Percentiles rank a stretch among this genome's conserved stretches.
Conservation (phyloP, 495 filamentous ascomycete species). For the Talaromyces adpressus region DNA sequence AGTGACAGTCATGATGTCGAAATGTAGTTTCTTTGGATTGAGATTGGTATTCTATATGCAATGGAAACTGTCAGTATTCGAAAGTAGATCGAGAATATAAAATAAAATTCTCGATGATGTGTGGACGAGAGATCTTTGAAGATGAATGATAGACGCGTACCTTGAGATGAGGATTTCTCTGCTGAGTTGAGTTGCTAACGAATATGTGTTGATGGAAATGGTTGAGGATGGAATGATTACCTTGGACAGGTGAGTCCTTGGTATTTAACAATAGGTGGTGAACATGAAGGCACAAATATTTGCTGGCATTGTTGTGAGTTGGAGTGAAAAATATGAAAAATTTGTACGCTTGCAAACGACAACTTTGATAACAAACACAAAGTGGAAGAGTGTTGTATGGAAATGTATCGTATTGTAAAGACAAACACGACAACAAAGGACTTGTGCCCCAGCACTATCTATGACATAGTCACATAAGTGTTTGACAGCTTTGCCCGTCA, state of each 20-base stretch:
- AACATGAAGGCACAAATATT: not conserved
- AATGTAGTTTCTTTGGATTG: not conserved
- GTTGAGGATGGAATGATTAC: not conserved
- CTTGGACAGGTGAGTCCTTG: not conserved
- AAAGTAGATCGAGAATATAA: not conserved
- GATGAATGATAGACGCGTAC: not conserved
- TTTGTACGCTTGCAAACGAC: not conserved
- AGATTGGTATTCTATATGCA: not conserved
- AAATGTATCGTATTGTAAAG: not conserved
- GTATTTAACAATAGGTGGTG: not conserved
- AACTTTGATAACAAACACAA: not conserved
- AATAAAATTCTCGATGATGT: not conserved
- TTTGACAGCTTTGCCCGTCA: not conserved
- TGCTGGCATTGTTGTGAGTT: not conserved
- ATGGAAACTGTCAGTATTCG: not conserved
- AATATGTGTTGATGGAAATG: not conserved
- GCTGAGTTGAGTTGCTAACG: not conserved
- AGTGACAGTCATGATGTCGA: not conserved
- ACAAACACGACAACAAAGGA: not conserved
- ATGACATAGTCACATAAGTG: not conserved
- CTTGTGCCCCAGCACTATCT: not conserved
- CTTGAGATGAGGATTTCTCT: not conserved
- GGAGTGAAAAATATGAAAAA: not conserved
- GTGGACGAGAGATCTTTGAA: not conserved
- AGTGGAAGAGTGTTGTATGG: not conserved